Conservation (phyloP, 108 stramenopile species). For the Parietichytrium sp. region DNA sequence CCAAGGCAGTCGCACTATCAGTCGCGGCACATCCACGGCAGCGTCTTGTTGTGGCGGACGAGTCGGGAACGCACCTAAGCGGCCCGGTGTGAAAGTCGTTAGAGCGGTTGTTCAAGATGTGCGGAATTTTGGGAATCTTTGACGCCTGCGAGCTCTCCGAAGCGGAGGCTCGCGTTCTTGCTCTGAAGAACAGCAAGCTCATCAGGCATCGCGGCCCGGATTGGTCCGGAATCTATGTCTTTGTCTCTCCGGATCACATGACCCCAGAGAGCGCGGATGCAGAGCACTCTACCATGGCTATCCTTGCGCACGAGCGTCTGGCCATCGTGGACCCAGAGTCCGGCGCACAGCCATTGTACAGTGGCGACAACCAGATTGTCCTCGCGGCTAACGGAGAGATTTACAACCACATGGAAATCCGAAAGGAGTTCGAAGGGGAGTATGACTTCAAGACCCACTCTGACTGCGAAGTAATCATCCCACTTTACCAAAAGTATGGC, state of each 20-base stretch:
- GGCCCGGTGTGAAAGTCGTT: too few species aligned
- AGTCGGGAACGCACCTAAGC: too few species aligned
- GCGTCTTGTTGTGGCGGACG: too few species aligned
- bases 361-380: constrained; percentile 68
- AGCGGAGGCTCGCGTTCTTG: constrained; percentile 75
- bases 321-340: constrained; percentile 96
- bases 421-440: constrained; percentile 60
- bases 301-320: constrained; percentile 93
- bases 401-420: constrained; percentile 96
- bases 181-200: constrained; percentile 80
- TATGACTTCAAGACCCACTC: constrained; percentile 71
- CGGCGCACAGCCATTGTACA: constrained; percentile 88
- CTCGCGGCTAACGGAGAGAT: constrained; percentile 97
- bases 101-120: too few species aligned
- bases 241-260: constrained; percentile 54
- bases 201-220: constrained; percentile 95
- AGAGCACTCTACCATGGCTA: constrained; percentile 52
- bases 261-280: constrained; percentile 40
- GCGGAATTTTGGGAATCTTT: constrained; percentile 96
- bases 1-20: too few species aligned
- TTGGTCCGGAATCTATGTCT: constrained; percentile 90
- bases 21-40: too few species aligned
- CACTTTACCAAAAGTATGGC: constrained; percentile 81
- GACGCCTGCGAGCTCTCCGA: constrained; percentile 74
- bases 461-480: constrained; percentile 93